Percentiles rank a stretch among this genome's conserved stretches.
These are phyloP conservation scores for Gentiana macrophylla DNA, from an alignment of 257 asterid species.

Conservation along the genomic window DNA sequence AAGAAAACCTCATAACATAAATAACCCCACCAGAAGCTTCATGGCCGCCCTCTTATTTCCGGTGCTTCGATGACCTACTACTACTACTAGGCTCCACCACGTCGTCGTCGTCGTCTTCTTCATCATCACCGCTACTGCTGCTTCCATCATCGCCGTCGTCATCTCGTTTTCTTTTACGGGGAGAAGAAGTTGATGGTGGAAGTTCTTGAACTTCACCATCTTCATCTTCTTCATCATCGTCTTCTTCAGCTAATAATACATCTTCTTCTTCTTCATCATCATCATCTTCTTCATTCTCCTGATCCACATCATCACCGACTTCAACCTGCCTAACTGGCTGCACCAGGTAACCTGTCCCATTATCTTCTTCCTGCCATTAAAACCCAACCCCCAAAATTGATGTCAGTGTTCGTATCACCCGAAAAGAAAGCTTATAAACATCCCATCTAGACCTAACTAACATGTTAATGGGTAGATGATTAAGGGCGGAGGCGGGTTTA, in stretches of 20 bases:
- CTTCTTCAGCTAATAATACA: constrained; percentile 25
- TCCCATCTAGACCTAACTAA: too few species aligned
- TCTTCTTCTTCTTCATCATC: constrained; percentile 9
- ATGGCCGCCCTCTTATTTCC: constrained; percentile 14
- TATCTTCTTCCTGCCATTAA: constrained; percentile 65
- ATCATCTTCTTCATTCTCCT: constrained; percentile 36
- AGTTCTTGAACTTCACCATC: constrained; percentile 78
- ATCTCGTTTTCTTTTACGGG: constrained; percentile 56
- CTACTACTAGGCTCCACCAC: constrained; percentile 30
- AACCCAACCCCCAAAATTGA: background rate
- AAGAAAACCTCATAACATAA: constrained; percentile 2
- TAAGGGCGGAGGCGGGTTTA: too few species aligned
- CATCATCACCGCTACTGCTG: background rate
- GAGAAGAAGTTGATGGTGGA: constrained; percentile 44
- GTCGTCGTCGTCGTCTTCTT: constrained; percentile 14
- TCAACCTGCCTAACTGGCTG: constrained; percentile 61
- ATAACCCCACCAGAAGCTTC: background rate
- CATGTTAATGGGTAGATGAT: too few species aligned
- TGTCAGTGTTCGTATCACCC: too few species aligned
- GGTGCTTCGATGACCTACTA: constrained; percentile 33
- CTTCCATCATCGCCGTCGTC: constrained; percentile 1
- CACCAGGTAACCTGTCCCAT: constrained; percentile 50
- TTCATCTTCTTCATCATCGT: constrained; percentile 33
- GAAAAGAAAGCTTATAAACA: too few species aligned
- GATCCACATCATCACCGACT: constrained; percentile 31